Evolutionary conservation across 2,329 filamentous ascomycete species (phyloP).

Genomic region (Drechslerella coelobrocha): DNA sequence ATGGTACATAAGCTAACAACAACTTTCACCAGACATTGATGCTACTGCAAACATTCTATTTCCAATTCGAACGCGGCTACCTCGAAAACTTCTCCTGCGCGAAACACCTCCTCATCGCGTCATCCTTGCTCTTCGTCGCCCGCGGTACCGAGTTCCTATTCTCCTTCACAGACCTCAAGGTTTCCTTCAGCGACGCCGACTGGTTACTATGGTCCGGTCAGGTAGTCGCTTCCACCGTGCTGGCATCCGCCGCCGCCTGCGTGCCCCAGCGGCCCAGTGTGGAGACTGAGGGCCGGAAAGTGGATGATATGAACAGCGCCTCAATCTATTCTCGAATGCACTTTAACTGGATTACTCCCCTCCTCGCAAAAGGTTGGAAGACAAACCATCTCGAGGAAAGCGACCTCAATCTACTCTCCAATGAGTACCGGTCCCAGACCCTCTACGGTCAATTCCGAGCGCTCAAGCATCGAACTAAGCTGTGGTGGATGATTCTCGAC

Average conservation of each 20-base stretch:
- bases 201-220: constrained; percentile 47
- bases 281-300: constrained; percentile 36
- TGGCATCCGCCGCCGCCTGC: constrained; percentile 43
- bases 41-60: constrained; percentile 63
- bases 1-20: constrained; percentile 4
- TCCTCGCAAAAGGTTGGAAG: constrained; percentile 38
- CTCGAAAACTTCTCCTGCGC: constrained; percentile 65
- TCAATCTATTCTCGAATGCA: constrained; percentile 23
- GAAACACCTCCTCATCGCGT: constrained; percentile 63
- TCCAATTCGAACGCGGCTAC: constrained; percentile 63
- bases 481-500: constrained; percentile 38
- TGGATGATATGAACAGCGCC: constrained; percentile 32
- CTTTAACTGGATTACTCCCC: constrained; percentile 29
- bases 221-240: constrained; percentile 47
- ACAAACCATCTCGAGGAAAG: constrained; percentile 47
- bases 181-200: constrained; percentile 38
- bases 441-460: constrained; percentile 32
- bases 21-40: constrained; percentile 61
- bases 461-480: constrained; percentile 20
- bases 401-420: constrained; percentile 33
- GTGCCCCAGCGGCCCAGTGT: constrained; percentile 43
- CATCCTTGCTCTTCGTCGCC: constrained; percentile 60
- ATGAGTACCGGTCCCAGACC: constrained; percentile 18
- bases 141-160: constrained; percentile 47
- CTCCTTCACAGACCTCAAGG: constrained; percentile 37